Base-by-base conservation (phyloP, 2,329 filamentous ascomycete species). In the Verticillium klebahnii region DNA sequence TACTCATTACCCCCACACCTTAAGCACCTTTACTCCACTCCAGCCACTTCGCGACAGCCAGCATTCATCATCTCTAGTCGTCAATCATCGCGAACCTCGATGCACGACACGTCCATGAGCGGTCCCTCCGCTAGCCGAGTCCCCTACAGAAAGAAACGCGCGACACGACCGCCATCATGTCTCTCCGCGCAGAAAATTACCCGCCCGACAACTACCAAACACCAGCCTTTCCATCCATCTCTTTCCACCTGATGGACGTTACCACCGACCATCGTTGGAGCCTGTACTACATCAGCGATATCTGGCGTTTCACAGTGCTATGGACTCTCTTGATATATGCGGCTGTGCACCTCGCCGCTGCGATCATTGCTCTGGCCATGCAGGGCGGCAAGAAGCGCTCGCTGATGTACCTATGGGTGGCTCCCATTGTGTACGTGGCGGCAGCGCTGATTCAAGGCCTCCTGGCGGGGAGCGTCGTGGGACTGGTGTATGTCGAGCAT, bases 321-420 rank as follows among this genome's bases (percentile, higher is more conserved):
- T 97, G 93, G 93, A 96, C 92, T 0, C 76, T 96, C 40, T 86
- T 96, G 34, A 85, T 92, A 67, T 94, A 91, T 69, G 87, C 85
- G 37, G 81, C 86, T 23, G 90, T 93, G 65, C 92, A 97, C 73
- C 70, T 93, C 19, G 82, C 87, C 37, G 90, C 89, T 2, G 87
- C 89, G 0, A 77, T 82, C 14, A 90, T 92, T 71, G 91, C 92
- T 2, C 81, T 93, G 67, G 78, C 85, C 54, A 88, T 93, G 69
- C 91, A 95, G 74, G 85, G 81, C 40, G 80, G 80, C 67, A 85
- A 84, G 71, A 77, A 77, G 59, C 80, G 77, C 40, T 81, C 80
- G 56, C 85, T 82, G 83, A 84, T 81, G 65, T 84, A 82, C 66
- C 78, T 95, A 58, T 92, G 91, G 88, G 79, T 88, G 5, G 83